phyloP scores from a whole-genome alignment of 305 asterid genomes.

The Rubia peregrina region DNA sequence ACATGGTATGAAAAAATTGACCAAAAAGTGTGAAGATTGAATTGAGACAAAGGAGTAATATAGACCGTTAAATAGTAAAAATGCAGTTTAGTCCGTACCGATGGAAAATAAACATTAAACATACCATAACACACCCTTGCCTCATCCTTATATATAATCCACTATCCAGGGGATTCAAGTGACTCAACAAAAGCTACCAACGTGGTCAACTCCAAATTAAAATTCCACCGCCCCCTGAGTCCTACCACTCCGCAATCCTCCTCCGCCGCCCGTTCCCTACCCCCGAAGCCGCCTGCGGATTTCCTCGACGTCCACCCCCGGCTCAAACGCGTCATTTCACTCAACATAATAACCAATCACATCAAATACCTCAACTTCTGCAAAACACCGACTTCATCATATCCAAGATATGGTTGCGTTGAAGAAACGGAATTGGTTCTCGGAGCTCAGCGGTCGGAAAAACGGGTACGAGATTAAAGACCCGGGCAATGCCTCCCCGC shows the following conservation, averaged over 20 bases:
- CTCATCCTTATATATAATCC: neutral
- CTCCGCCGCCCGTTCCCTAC: neutral
- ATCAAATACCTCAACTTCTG: neutral
- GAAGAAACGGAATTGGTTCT: slow-evolving; percentile 35
- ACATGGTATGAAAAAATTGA: too few species aligned
- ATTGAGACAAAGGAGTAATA: too few species aligned
- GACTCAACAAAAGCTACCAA: too few species aligned
- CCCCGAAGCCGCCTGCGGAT: slow-evolving; percentile 7
- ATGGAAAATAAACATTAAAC: too few species aligned
- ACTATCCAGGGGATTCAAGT: neutral
- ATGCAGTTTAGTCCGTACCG: too few species aligned
- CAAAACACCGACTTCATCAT: neutral
- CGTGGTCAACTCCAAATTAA: neutral
- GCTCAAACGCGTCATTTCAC: slow-evolving; percentile 1
- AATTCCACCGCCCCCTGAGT: neutral
- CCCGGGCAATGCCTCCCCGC: neutral
- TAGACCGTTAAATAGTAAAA: too few species aligned
- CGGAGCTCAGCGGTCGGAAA: slow-evolving; percentile 25
- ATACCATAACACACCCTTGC: too few species aligned
- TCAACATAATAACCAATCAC: neutral
- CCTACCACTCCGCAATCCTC: neutral
- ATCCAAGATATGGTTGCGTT: slow-evolving; percentile 30
- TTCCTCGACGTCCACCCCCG: slow-evolving; percentile 13
- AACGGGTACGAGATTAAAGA: neutral
- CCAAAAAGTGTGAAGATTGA: too few species aligned